Conservation (phyloP, 139 green algal species). For the Coelastrella sp. region DNA sequence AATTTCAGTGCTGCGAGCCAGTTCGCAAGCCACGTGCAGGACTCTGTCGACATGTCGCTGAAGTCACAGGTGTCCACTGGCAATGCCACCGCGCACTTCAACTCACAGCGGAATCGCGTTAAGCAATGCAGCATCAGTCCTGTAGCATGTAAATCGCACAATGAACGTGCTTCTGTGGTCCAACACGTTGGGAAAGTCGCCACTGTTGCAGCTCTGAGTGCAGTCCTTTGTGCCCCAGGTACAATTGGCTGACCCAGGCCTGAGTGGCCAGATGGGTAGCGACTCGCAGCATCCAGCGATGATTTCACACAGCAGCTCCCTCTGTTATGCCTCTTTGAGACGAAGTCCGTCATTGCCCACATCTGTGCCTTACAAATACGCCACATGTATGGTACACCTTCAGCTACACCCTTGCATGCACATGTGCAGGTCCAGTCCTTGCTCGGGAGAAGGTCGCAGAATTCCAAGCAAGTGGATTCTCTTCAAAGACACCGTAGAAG, state of each 20-base stretch:
- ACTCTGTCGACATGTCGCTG: not conserved
- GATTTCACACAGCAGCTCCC: no score
- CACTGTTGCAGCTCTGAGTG: not conserved
- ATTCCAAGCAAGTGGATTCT: slow-evolving; percentile 77
- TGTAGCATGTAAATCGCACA: not conserved
- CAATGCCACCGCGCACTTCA: not conserved
- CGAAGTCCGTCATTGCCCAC: no score
- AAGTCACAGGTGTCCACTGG: not conserved
- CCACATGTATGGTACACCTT: not conserved
- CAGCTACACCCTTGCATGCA: not conserved
- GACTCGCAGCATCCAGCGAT: no score
- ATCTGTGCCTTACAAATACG: not conserved
- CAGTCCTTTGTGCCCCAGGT: not conserved
- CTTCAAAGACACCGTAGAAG: slow-evolving; percentile 86
- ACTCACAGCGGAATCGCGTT: not conserved
- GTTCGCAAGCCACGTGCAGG: no score
- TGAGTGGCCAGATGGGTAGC: no score
- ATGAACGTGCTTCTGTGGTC: not conserved
- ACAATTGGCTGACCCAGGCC: not conserved
- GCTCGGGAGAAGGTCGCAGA: slow-evolving; percentile 70
- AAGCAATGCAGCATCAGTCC: not conserved
- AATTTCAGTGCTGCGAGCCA: no score
- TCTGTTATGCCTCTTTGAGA: no score
- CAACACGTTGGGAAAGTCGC: not conserved
- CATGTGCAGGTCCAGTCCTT: not conserved